Percentiles rank a stretch among this genome's conserved stretches.
These are phyloP conservation scores for Phlyctochytrium bullatum DNA, from an alignment of 192 early-diverging fungal genomes.

Conservation along the genomic window DNA sequence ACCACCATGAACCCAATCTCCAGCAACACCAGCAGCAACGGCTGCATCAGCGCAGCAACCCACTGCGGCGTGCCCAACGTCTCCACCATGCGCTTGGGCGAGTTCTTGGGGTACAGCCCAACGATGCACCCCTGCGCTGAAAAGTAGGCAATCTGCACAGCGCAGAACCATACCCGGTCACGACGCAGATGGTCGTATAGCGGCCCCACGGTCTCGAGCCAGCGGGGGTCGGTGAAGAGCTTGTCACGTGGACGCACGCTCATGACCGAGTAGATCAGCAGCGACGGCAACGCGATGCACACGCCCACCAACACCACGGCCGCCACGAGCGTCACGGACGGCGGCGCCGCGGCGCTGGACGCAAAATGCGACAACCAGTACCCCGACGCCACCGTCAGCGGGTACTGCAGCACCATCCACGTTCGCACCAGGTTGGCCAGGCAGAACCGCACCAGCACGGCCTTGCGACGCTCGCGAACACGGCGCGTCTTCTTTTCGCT, in stretches of 20 bases:
- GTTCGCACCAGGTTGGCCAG: background rate
- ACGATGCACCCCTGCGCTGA: background rate
- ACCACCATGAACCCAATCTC: constrained; percentile 4
- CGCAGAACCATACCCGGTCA: background rate
- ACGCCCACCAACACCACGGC: background rate
- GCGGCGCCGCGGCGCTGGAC: background rate
- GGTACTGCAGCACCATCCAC: constrained; percentile 4
- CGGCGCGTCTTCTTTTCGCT: background rate
- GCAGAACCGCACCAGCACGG: background rate
- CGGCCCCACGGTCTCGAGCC: background rate
- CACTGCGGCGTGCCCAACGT: background rate
- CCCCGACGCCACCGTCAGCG: background rate
- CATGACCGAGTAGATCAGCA: background rate
- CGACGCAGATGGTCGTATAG: background rate
- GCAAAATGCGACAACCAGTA: constrained; percentile 6
- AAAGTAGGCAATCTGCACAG: background rate
- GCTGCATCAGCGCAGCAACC: constrained; percentile 1
- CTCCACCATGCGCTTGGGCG: background rate
- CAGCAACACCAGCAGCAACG: background rate
- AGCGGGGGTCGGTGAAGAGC: background rate
- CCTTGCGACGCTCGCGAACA: too few relatives aligned
- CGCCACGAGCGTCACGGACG: background rate
- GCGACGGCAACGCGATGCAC: background rate
- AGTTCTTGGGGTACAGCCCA: background rate
- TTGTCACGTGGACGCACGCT: background rate